These are phyloP conservation scores for Phytophthora quininea DNA, from an alignment of 352 stramenopile species.

Conservation along the genomic window DNA sequence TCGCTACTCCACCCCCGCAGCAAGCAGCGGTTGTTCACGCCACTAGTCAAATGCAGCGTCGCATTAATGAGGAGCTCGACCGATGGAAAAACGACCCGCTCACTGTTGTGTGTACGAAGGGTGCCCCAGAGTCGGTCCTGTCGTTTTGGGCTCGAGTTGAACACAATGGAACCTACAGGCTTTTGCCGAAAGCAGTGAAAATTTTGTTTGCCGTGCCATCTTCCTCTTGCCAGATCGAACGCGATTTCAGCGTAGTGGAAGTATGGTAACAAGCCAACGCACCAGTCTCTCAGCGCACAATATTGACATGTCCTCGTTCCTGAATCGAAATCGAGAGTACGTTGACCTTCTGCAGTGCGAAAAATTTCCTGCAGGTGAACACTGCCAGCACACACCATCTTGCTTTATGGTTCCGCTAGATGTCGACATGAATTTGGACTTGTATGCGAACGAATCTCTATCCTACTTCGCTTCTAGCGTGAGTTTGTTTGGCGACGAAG, in stretches of 20 bases:
- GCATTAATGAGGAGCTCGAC: slow-evolving; percentile 2
- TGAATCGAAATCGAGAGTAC: neutral
- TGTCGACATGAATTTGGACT: neutral
- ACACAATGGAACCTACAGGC: neutral
- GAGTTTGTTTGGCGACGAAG: neutral
- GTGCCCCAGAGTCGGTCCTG: neutral
- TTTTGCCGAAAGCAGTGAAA: neutral
- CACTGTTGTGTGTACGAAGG: neutral
- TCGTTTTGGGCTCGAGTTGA: neutral
- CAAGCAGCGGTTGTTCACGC: neutral
- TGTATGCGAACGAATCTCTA: neutral
- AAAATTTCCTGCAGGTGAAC: neutral
- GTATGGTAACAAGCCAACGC: neutral
- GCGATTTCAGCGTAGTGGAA: neutral
- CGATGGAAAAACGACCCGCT: neutral
- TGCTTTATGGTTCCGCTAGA: neutral
- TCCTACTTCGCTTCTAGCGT: neutral
- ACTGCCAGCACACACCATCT: neutral
- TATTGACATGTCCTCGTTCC: neutral
- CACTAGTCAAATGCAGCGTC: neutral
- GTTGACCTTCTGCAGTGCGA: neutral
- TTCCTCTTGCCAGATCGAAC: neutral
- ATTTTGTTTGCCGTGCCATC: neutral
- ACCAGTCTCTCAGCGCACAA: neutral
- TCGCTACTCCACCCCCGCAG: neutral